Evolutionary conservation across 345 rosid species (phyloP).

Genomic region (Citrus sp.): DNA sequence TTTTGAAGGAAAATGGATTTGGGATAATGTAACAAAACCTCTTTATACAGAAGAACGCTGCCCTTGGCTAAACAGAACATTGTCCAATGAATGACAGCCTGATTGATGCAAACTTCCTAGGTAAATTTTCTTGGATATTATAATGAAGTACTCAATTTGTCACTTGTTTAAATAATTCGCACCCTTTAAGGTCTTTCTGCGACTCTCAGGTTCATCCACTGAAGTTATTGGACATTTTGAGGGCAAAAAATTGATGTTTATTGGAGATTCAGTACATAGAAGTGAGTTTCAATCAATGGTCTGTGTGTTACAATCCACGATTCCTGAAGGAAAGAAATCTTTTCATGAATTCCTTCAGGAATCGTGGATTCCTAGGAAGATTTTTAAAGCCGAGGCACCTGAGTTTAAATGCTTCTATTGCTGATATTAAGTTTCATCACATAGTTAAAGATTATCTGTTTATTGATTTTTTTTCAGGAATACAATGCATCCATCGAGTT

Average conservation of each 20-base stretch:
- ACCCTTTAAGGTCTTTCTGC: neutral
- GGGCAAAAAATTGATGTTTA: slow-evolving; percentile 20
- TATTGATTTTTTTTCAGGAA: slow-evolving; percentile 42
- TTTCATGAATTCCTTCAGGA: too few relatives aligned
- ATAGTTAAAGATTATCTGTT: too few relatives aligned
- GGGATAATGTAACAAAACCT: slow-evolving; percentile 76
- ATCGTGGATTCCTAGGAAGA: slow-evolving; percentile 71
- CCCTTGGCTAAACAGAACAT: slow-evolving; percentile 82
- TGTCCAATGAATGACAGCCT: slow-evolving; percentile 76
- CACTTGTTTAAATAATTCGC: too few relatives aligned
- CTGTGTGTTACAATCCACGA: slow-evolving; percentile 70
- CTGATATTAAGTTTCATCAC: too few relatives aligned
- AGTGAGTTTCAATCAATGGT: slow-evolving; percentile 84
- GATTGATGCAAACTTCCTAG: slow-evolving; percentile 63
- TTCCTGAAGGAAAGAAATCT: slow-evolving; percentile 64
- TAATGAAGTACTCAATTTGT: neutral
- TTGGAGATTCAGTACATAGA: slow-evolving; percentile 92
- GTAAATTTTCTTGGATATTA: slow-evolving; percentile 20
- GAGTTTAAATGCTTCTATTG: neutral
- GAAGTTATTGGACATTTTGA: slow-evolving; percentile 68
- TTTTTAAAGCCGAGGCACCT: slow-evolving; percentile 71
- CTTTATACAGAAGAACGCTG: slow-evolving; percentile 72
- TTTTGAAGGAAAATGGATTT: slow-evolving; percentile 81
- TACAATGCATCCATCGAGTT: slow-evolving; percentile 72
- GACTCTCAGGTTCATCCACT: slow-evolving; percentile 59